Base-by-base conservation (phyloP, 345 rosid genomes). In the Citrus australasica region DNA sequence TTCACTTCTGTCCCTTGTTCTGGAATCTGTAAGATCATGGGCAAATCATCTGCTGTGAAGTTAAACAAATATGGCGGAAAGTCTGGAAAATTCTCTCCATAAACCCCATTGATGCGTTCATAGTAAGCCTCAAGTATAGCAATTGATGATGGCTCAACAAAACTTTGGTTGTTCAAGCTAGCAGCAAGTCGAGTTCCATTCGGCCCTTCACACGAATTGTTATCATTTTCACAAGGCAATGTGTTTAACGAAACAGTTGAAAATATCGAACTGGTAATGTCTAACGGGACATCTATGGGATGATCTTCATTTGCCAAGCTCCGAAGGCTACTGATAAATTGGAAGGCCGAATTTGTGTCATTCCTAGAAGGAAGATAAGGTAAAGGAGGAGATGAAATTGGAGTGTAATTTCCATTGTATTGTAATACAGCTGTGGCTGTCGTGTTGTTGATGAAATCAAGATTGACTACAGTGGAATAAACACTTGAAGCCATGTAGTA, bases 401-500 rank as follows among this genome's bases (percentile, higher is more conserved):
- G 51, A 27, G 70, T 69, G 46, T 76, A 59, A 53, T 66, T 75
- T 28, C 81, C 84, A 27, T 5, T 33, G 76, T 90, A 91, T 38
- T 84, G 80, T 22, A 90, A 63, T 33, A 81, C 48, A 38, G 90
- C 93, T 0, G 86, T 79, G 32, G 88, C 83, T 9, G 85, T 85
- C 2, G 84, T 80, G 78, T 84, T 85, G 68, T 88, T 83, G 60
- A 73, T 83, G 63, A 73, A 81, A 0, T 30, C 6, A 9, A 80
- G 60, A 19, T 3, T 77, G 0, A 22, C 6, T 24, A 69, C 74
- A 24, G 62, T 75, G 6, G 85, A 79, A 79, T 83, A 90, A 60
- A 84, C 86, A 56, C 81, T 83, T 8, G 92, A 85, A 5, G 90
- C 90, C 89, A 90, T 90, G 90, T 85, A 84, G 3, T 53, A 63